These are phyloP conservation scores for Trichoderma brevicompactum DNA, from an alignment of 2,329 filamentous ascomycete species.

Conservation along the genomic window DNA sequence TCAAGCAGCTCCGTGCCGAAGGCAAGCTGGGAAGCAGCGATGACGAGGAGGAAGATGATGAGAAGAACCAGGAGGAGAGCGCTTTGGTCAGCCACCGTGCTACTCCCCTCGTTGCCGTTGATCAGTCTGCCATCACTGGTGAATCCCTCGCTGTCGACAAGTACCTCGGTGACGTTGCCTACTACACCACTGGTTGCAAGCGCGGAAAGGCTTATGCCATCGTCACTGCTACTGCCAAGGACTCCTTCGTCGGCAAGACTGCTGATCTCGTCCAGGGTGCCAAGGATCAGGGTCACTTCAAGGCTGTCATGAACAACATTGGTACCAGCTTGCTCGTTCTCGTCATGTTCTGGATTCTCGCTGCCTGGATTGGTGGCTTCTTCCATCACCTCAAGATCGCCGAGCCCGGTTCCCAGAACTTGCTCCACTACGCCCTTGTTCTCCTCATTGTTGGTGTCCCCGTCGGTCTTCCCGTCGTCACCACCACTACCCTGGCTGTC, in stretches of 20 bases:
- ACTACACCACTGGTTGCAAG: slow-evolving; percentile 86
- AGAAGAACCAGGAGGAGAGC: slow-evolving; percentile 21
- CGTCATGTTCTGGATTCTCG: slow-evolving; percentile 77
- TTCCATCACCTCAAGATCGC: slow-evolving; percentile 85
- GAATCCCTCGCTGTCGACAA: slow-evolving; percentile 93
- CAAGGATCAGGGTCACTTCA: slow-evolving; percentile 81
- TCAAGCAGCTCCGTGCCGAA: slow-evolving; percentile 27
- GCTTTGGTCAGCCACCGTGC: slow-evolving; percentile 17
- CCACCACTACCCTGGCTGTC: slow-evolving; percentile 94
- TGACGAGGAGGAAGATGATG: slow-evolving; percentile 14
- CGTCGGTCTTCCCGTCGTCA: slow-evolving; percentile 89
- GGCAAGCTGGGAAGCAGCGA: slow-evolving; percentile 25
- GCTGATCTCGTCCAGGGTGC: slow-evolving; percentile 82
- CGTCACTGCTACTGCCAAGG: slow-evolving; percentile 82
- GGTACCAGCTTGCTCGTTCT: slow-evolving; percentile 78
- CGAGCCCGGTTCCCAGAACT: slow-evolving; percentile 45
- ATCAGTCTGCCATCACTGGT: slow-evolving; percentile 90
- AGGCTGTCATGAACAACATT: slow-evolving; percentile 86
- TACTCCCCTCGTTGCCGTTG: slow-evolving; percentile 52
- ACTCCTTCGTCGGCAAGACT: slow-evolving; percentile 87
- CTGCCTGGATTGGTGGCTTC: slow-evolving; percentile 86
- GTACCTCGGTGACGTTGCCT: slow-evolving; percentile 79
- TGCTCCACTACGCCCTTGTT: slow-evolving; percentile 82
- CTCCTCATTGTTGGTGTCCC: slow-evolving; percentile 92
- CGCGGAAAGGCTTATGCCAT: slow-evolving; percentile 85